These are phyloP conservation scores for Colletotrichum lini DNA, from an alignment of 2,329 filamentous ascomycete species.

Conservation along the genomic window DNA sequence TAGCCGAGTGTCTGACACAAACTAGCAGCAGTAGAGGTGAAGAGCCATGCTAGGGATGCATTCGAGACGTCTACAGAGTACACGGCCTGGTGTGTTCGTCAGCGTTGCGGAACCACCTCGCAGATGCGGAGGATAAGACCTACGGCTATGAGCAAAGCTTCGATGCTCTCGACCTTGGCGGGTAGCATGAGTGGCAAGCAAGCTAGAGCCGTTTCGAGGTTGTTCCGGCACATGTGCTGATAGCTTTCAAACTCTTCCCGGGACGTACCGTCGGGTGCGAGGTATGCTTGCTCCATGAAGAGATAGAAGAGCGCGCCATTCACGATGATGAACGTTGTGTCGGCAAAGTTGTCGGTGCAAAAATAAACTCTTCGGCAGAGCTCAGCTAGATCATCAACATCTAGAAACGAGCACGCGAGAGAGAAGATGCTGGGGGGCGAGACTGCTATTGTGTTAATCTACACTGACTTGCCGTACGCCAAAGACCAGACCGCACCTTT, in stretches of 20 bases:
- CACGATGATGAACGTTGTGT: slow-evolving; percentile 66
- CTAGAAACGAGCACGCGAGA: slow-evolving; percentile 64
- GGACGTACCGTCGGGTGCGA: slow-evolving; percentile 50
- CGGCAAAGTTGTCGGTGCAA: slow-evolving; percentile 64
- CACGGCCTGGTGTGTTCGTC: slow-evolving; percentile 60
- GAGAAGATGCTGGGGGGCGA: slow-evolving; percentile 64
- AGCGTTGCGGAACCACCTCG: background rate
- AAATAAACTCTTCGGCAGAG: slow-evolving; percentile 67
- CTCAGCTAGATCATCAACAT: slow-evolving; percentile 64
- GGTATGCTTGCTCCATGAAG: slow-evolving; percentile 61
- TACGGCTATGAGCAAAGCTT: slow-evolving; percentile 72
- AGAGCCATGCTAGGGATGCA: slow-evolving; percentile 75
- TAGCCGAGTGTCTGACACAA: slow-evolving; percentile 75
- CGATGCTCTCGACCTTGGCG: slow-evolving; percentile 67
- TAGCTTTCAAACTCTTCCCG: slow-evolving; percentile 55
- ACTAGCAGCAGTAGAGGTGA: slow-evolving; percentile 70
- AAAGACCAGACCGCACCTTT: slow-evolving; percentile 53
- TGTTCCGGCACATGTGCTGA: slow-evolving; percentile 60
- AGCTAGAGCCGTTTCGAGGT: slow-evolving; percentile 65
- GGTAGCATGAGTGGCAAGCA: slow-evolving; percentile 71
- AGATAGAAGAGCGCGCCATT: slow-evolving; percentile 65
- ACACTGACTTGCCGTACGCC: background rate
- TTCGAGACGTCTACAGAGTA: slow-evolving; percentile 74
- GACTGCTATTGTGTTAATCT: slow-evolving; percentile 49
- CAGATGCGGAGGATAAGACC: slow-evolving; percentile 44